Evolutionary conservation across 1,284 basidiomycete species (phyloP), one percentile per base, ranked within the genome.

Genomic region (Cutaneotrichosporon sp.): DNA sequence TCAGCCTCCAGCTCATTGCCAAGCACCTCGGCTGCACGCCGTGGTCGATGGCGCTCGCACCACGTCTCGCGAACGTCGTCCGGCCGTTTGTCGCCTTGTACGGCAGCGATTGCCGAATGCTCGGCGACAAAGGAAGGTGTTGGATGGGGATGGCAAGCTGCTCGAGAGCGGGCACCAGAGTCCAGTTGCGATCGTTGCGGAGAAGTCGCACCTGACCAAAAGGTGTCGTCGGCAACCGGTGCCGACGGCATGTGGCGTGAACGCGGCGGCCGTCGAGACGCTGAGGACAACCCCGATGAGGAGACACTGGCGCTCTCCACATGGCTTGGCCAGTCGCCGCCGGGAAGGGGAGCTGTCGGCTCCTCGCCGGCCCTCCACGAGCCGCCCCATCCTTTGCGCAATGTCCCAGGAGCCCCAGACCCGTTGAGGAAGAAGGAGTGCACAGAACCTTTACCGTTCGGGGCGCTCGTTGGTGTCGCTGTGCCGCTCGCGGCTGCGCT

Each of bases 11-110:
- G 66, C 68, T 88, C 84, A 68, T 94, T 96, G 9, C 88, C 89
- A 1, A 97, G 77, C 0, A 94, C 84, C 61, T 93, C 81, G 14
- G 80, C 76, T 1, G 90, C 87, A 34, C 77, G 73, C 48, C 78
- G 80, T 8, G 92, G 92, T 21, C 82, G 81, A 80, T 87, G 94
- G 58, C 81, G 84, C 46, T 88, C 84, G 33, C 80, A 77, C 90
- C 90, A 94, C 4, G 80, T 70, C 37, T 84, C 81, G 9, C 56
- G 78, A 70, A 53, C 60, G 14, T 55, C 33, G 26, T 21, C 23
- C 13, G 45, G n/a, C 8, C 23, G 42, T 49, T 46, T 39, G 42
- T 33, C 39, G 49, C 40, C 12, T 8, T 46, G 43, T 8, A 65
- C 46, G 30, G 62, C 61, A 1, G 51, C 36, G 41, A 68, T 66